Conservation (phyloP, 2,329 filamentous ascomycete genomes). For the Geosmithia putterillii region DNA sequence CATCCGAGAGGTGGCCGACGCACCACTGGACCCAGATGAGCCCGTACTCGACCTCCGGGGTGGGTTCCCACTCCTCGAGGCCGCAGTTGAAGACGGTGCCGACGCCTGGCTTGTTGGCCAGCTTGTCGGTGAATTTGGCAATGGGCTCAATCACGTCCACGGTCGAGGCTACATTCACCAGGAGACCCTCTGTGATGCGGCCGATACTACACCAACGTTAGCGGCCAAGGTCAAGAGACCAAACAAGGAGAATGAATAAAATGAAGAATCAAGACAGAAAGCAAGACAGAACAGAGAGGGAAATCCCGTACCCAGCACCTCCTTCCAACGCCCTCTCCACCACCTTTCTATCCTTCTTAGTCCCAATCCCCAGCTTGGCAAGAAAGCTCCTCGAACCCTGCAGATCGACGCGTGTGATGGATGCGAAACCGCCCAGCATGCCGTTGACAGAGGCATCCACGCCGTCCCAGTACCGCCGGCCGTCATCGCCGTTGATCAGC, state of each 20-base stretch:
- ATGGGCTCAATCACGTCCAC: slow-evolving; percentile 84
- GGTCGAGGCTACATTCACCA: slow-evolving; percentile 54
- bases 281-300: background rate
- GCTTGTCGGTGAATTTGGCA: slow-evolving; percentile 58
- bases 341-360: slow-evolving; percentile 17
- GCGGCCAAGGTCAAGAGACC: background rate
- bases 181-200: slow-evolving; percentile 64
- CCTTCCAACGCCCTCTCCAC: slow-evolving; percentile 20
- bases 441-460: slow-evolving; percentile 42
- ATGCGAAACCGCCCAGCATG: slow-evolving; percentile 52
- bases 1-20: slow-evolving; percentile 67
- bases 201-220: slow-evolving; percentile 49
- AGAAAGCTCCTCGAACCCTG: slow-evolving; percentile 59
- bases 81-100: slow-evolving; percentile 58
- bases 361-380: slow-evolving; percentile 44
- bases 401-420: slow-evolving; percentile 51
- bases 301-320: slow-evolving; percentile 22
- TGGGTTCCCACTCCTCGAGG: slow-evolving; percentile 56
- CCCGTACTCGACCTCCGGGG: slow-evolving; percentile 46
- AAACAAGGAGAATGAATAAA: background rate
- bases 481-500: slow-evolving; percentile 19
- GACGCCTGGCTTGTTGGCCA: slow-evolving; percentile 45
- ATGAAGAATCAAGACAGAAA: background rate
- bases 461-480: slow-evolving; percentile 33
- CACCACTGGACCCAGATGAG: slow-evolving; percentile 91